These are phyloP conservation scores for Rubia yunnanensis DNA, from an alignment of 257 asterid species.

Conservation along the genomic window DNA sequence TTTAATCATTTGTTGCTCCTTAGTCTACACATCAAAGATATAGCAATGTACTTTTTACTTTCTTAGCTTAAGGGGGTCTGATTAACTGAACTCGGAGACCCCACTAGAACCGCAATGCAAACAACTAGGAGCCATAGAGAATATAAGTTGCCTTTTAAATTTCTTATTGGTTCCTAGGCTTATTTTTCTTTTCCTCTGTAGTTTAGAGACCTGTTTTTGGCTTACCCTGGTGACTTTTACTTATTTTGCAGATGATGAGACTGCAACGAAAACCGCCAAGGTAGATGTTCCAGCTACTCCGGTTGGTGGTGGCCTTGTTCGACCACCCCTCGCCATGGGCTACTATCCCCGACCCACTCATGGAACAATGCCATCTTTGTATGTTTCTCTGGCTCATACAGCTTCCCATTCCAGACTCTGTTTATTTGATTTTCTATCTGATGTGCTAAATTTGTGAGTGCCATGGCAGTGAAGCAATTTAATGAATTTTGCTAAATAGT, in stretches of 20 bases:
- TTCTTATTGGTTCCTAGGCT: too few species aligned
- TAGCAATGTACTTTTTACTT: neutral
- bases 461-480: neutral
- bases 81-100: neutral
- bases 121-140: neutral
- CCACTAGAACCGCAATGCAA: too few species aligned
- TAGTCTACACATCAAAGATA: neutral
- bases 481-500: neutral
- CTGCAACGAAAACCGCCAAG: constrained; percentile 61
- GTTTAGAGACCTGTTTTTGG: constrained; percentile 8
- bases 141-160: neutral
- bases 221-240: neutral
- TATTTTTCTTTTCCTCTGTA: neutral
- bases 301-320: constrained; percentile 42
- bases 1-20: neutral
- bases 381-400: constrained; percentile 23
- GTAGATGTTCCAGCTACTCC: constrained; percentile 53
- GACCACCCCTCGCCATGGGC: constrained; percentile 41
- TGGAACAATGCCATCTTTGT: constrained; percentile 50
- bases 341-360: constrained; percentile 50
- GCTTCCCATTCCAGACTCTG: too few species aligned
- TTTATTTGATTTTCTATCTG: neutral
- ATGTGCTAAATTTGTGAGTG: neutral
- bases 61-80: too few species aligned
- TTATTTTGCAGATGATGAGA: constrained; percentile 56